Conservation (phyloP, 306 rosid genomes). For the Castanopsis chinensis region DNA sequence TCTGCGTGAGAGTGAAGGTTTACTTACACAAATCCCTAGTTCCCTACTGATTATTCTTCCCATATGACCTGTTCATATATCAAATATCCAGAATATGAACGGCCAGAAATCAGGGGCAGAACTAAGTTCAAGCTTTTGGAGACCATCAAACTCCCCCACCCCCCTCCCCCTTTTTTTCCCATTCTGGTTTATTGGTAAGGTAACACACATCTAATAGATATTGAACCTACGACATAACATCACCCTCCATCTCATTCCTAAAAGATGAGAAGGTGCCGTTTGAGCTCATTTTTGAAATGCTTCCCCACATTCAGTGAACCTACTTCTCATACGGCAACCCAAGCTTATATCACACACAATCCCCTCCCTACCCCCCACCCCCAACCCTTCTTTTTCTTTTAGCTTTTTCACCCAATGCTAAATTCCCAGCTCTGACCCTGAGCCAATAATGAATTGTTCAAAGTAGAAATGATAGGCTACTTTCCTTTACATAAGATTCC, state of each 20-base stretch:
- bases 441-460: neutral
- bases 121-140: neutral
- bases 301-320: neutral
- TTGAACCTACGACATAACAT: no score
- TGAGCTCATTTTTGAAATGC: neutral
- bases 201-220: no score
- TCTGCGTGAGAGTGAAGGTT: neutral
- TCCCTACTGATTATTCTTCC: neutral
- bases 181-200: no score
- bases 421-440: neutral
- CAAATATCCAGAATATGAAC: neutral
- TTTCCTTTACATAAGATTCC: neutral
- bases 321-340: neutral
- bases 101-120: neutral
- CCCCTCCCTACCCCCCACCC: neutral
- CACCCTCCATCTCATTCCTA: no score
- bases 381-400: neutral
- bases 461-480: no score
- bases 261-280: no score
- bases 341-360: neutral
- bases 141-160: no score
- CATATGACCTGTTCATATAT: slow-evolving; percentile 1
- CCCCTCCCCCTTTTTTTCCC: no score
- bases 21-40: neutral
- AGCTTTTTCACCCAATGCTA: neutral